These are phyloP conservation scores for Metarhizium guizhouense DNA, from an alignment of 2,329 filamentous ascomycete species.

Conservation along the genomic window DNA sequence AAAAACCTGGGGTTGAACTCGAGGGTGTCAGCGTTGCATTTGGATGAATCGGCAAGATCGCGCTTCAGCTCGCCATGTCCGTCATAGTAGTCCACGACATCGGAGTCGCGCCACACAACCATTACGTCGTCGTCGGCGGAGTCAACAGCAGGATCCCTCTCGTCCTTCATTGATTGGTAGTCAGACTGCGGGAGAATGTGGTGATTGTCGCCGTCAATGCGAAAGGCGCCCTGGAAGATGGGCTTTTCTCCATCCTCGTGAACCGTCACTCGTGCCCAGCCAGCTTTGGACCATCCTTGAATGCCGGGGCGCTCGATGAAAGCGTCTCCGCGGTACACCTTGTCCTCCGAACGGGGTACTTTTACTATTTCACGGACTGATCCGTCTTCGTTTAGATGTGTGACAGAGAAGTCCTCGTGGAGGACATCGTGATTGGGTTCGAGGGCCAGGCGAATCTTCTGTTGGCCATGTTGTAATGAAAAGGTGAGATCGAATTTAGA, in stretches of 20 bases:
- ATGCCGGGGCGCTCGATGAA: conserved; percentile 56
- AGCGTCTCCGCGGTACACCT: conserved; percentile 73
- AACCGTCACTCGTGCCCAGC: conserved; percentile 79
- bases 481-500: conserved; percentile 84
- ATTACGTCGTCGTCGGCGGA: conserved; percentile 60
- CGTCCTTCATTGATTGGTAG: conserved; percentile 64
- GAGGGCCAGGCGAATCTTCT: conserved; percentile 69
- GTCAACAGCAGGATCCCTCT: conserved; percentile 59
- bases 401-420: conserved; percentile 63
- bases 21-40: conserved; percentile 68
- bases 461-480: conserved; percentile 54
- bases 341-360: conserved; percentile 65
- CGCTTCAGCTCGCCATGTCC: conserved; percentile 54
- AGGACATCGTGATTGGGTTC: conserved; percentile 90
- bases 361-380: conserved; percentile 55
- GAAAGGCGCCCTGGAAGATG: conserved; percentile 85
- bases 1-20: conserved; percentile 72
- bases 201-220: conserved; percentile 72
- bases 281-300: conserved; percentile 65
- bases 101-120: conserved; percentile 88
- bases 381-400: conserved; percentile 65
- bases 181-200: conserved; percentile 71
- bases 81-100: conserved; percentile 44
- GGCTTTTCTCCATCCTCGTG: conserved; percentile 67
- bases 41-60: conserved; percentile 31